These are phyloP conservation scores for Apophysomyces ossiformis DNA, from an alignment of 371 early-diverging fungal genomes.

Conservation along the genomic window DNA sequence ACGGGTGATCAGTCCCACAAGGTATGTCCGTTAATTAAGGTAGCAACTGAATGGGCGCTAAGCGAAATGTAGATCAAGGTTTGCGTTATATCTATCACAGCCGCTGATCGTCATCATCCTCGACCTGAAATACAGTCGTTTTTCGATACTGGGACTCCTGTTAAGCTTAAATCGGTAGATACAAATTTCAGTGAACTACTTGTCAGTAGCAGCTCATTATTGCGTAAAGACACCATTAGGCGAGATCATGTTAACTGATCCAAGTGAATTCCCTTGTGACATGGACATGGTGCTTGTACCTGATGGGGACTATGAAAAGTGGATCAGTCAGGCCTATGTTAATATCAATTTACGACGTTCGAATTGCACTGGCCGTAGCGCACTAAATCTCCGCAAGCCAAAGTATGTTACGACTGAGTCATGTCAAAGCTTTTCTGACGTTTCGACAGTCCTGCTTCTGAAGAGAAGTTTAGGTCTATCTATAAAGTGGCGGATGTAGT, in stretches of 20 bases:
- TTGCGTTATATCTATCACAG: constrained; percentile 54
- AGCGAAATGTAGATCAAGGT: constrained; percentile 48
- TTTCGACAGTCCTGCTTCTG: constrained; percentile 58
- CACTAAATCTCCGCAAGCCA: constrained; percentile 63
- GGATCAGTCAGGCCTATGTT: constrained; percentile 59
- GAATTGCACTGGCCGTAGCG: constrained; percentile 68
- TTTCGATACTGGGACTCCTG: constrained; percentile 42
- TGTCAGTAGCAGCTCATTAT: not conserved
- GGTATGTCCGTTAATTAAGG: constrained; percentile 30
- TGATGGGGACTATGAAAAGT: constrained; percentile 64
- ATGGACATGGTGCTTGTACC: constrained; percentile 68
- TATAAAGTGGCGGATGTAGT: constrained; percentile 63
- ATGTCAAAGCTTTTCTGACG: not conserved
- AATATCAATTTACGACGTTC: constrained; percentile 66
- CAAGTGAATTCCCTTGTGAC: constrained; percentile 59
- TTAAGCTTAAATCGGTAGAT: constrained; percentile 56
- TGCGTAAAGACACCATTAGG: constrained; percentile 56
- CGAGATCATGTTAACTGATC: constrained; percentile 62
- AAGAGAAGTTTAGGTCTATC: constrained; percentile 66
- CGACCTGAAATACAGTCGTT: constrained; percentile 55
- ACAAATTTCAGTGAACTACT: not conserved
- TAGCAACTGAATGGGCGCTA: not conserved
- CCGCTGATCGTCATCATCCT: constrained; percentile 54
- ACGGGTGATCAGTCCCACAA: constrained; percentile 65
- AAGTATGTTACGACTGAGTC: constrained; percentile 41